Conservation (phyloP, 2,329 filamentous ascomycete genomes). For the Fusarium sp. region DNA sequence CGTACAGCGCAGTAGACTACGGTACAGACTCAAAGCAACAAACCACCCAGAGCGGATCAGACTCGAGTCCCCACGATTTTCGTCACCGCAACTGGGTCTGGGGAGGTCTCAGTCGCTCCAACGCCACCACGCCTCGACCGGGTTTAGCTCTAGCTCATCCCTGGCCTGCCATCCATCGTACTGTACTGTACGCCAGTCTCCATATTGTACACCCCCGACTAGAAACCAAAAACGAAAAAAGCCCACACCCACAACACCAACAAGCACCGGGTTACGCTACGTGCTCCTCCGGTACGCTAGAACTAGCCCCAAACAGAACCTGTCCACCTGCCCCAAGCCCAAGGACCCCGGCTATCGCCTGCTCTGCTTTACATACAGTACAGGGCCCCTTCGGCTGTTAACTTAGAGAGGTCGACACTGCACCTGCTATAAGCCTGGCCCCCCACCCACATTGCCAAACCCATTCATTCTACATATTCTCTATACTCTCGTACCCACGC, state of each 20-base stretch:
- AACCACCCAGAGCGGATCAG: conserved; percentile 14
- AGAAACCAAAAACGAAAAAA: conserved; percentile 9
- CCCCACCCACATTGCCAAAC: conserved; percentile 45
- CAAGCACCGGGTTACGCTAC: conserved; percentile 26
- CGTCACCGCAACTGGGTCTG: conserved; percentile 45
- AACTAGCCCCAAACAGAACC: conserved; percentile 43
- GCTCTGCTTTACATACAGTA: conserved; percentile 19
- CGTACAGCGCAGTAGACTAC: neutral
- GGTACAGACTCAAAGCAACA: neutral
- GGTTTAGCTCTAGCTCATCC: conserved; percentile 41
- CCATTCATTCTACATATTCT: conserved; percentile 36
- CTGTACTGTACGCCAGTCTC: neutral
- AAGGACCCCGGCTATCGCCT: conserved; percentile 33
- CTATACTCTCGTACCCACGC: conserved; percentile 41
- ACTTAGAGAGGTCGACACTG: conserved; percentile 23
- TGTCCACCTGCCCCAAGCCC: conserved; percentile 41
- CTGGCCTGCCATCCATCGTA: conserved; percentile 29
- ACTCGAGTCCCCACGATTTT: conserved; percentile 43
- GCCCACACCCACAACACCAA: conserved; percentile 29
- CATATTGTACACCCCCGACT: conserved; percentile 21
- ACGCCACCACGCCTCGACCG: conserved; percentile 45
- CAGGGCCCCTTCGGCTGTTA: neutral
- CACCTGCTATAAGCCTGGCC: conserved; percentile 44
- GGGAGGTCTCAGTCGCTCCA: conserved; percentile 33
- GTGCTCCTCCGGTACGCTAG: conserved; percentile 37